A percentile compares a stretch with the other conserved stretches of the same genome.
phyloP scores from a whole-genome alignment of 1,139 yeast genomes.

The Hansenula lynferdii region DNA sequence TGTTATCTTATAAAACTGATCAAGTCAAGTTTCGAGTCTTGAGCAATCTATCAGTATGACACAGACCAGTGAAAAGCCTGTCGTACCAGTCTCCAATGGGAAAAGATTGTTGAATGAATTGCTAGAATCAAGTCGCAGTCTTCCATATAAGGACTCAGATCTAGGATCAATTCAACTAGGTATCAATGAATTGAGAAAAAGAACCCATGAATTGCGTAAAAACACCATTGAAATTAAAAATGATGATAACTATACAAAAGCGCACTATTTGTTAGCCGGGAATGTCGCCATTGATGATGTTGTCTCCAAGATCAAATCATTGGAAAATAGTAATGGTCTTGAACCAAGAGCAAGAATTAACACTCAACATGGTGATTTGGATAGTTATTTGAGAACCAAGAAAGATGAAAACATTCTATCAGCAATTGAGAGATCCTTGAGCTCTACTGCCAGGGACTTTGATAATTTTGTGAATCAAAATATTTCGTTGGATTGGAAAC shows the following conservation, averaged over 20 bases:
- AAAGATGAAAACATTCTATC: slow-evolving; percentile 80
- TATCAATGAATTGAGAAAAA: slow-evolving; percentile 68
- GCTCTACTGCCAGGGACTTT: slow-evolving; percentile 76
- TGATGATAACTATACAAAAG: slow-evolving; percentile 62
- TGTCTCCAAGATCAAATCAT: slow-evolving; percentile 53
- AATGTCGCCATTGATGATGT: slow-evolving; percentile 90
- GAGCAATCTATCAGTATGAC: not conserved
- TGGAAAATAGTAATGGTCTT: slow-evolving; percentile 22
- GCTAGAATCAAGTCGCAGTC: slow-evolving; percentile 63
- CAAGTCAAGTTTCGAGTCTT: too few relatives aligned
- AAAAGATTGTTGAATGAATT: slow-evolving; percentile 39
- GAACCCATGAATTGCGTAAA: slow-evolving; percentile 58
- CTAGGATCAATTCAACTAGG: slow-evolving; percentile 74
- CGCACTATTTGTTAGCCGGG: slow-evolving; percentile 86
- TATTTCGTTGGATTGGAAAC: slow-evolving; percentile 79
- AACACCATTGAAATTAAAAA: slow-evolving; percentile 26
- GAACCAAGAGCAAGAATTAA: slow-evolving; percentile 23
- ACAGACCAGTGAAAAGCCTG: not conserved
- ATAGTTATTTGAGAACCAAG: slow-evolving; percentile 55
- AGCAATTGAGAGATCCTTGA: slow-evolving; percentile 78
- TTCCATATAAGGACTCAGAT: slow-evolving; percentile 61
- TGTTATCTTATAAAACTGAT: too few relatives aligned
- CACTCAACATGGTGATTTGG: slow-evolving; percentile 35
- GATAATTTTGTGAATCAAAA: slow-evolving; percentile 72
- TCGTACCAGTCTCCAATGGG: slow-evolving; percentile 26